Percentiles rank a stretch among this genome's conserved stretches.
phyloP scores from a whole-genome alignment of 495 filamentous ascomycete species.

The Neurospora terricola region DNA sequence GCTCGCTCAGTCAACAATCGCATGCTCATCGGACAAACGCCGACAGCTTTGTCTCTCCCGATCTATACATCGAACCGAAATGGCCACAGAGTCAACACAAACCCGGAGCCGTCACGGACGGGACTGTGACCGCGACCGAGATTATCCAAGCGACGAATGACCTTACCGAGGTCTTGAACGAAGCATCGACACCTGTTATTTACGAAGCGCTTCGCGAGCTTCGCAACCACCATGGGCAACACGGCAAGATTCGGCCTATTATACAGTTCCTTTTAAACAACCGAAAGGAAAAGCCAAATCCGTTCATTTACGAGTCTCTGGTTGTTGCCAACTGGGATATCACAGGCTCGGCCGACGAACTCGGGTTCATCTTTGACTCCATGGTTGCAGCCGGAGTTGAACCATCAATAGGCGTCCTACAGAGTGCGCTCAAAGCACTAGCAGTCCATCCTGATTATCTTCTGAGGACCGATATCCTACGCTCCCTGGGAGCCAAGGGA shows the following conservation, averaged over 20 bases:
- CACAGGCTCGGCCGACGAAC: slow-evolving; percentile 52
- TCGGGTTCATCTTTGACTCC: slow-evolving; percentile 54
- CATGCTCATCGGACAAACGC: background rate
- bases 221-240: slow-evolving; percentile 8
- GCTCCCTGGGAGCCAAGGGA: slow-evolving; percentile 51
- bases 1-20: background rate
- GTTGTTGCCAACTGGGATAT: slow-evolving; percentile 60
- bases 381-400: slow-evolving; percentile 53
- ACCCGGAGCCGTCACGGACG: background rate
- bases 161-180: background rate
- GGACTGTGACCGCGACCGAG: background rate
- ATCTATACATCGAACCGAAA: background rate
- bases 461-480: slow-evolving; percentile 58
- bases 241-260: slow-evolving; percentile 22
- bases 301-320: slow-evolving; percentile 60
- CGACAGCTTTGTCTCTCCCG: background rate
- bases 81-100: background rate
- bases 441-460: slow-evolving; percentile 81
- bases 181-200: slow-evolving; percentile 23
- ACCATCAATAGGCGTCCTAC: slow-evolving; percentile 55
- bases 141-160: background rate
- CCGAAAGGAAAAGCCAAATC: slow-evolving; percentile 52
- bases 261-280: slow-evolving; percentile 50
- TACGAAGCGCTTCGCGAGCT: slow-evolving; percentile 37
- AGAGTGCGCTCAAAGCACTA: slow-evolving; percentile 53